Conservation (phyloP, 805 yeast genomes). For the Metschnikowia santaceciliae region DNA sequence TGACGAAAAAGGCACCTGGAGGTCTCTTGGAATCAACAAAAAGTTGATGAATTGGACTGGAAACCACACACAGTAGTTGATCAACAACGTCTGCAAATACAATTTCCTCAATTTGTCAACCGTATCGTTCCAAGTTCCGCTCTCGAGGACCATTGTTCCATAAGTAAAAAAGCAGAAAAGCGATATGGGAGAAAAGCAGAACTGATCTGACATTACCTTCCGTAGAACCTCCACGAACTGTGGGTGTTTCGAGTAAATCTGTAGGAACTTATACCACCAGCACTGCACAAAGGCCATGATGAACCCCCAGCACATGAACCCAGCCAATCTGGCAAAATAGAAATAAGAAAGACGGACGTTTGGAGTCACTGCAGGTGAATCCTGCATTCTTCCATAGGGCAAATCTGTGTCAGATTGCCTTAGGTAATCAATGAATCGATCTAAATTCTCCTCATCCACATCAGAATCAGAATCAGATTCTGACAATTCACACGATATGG, state of each 20-base stretch:
- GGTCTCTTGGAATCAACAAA: constrained; percentile 59
- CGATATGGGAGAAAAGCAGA: constrained; percentile 84
- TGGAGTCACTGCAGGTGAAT: neutral
- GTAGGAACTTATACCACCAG: constrained; percentile 83
- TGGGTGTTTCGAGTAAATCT: constrained; percentile 78
- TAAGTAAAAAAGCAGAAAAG: constrained; percentile 77
- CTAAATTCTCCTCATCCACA: constrained; percentile 25
- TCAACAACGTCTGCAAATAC: constrained; percentile 64
- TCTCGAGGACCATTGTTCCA: constrained; percentile 77
- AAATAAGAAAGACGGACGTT: constrained; percentile 37
- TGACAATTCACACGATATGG: neutral
- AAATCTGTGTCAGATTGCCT: constrained; percentile 22
- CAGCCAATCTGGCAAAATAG: constrained; percentile 64
- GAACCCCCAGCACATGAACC: constrained; percentile 87
- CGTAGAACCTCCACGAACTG: constrained; percentile 80
- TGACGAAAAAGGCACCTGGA: constrained; percentile 90
- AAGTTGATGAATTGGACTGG: constrained; percentile 76
- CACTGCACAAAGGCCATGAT: constrained; percentile 78
- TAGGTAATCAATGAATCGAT: constrained; percentile 33
- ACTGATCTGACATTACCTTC: constrained; percentile 85
- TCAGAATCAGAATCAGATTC: constrained; percentile 21
- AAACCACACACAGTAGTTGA: constrained; percentile 77
- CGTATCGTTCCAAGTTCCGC: constrained; percentile 63
- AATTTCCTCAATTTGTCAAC: constrained; percentile 58
- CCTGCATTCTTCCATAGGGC: constrained; percentile 3